phyloP scores from a whole-genome alignment of 371 early-diverging fungal species.

The Syncephalis plumigaleata region DNA sequence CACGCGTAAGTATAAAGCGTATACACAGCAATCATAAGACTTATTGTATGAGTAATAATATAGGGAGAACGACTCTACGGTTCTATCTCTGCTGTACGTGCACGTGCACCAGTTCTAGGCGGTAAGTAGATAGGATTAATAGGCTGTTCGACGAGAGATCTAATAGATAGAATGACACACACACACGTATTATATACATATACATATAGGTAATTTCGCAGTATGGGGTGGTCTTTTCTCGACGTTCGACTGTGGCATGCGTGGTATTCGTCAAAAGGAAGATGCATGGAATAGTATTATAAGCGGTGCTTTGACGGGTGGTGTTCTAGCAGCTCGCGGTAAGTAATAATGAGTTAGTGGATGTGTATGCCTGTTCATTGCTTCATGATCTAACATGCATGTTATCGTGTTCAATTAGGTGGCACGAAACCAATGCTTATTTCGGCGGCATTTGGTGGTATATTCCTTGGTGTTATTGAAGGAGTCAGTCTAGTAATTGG shows the following conservation, averaged over 20 bases:
- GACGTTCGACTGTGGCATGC: slow-evolving; percentile 87
- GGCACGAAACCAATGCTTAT: slow-evolving; percentile 71
- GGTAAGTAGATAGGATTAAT: too few relatives aligned
- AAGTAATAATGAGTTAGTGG: not conserved
- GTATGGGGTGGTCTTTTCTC: slow-evolving; percentile 97
- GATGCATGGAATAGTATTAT: slow-evolving; percentile 91
- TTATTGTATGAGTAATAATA: not conserved
- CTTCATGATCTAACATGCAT: not conserved
- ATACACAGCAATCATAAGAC: not conserved
- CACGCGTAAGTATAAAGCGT: slow-evolving; percentile 34
- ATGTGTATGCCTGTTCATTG: not conserved
- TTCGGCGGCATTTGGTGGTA: slow-evolving; percentile 81
- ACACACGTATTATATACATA: not conserved
- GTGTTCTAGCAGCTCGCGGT: slow-evolving; percentile 74
- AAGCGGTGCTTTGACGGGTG: slow-evolving; percentile 88
- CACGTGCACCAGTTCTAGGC: slow-evolving; percentile 84
- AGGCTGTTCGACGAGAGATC: too few relatives aligned
- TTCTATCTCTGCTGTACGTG: slow-evolving; percentile 73
- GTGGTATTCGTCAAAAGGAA: slow-evolving; percentile 83
- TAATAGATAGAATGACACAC: not conserved
- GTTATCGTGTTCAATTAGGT: slow-evolving; percentile 11
- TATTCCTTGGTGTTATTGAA: slow-evolving; percentile 85
- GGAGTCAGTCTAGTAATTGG: slow-evolving; percentile 71
- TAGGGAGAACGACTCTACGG: slow-evolving; percentile 81
- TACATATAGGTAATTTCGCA: slow-evolving; percentile 64